phyloP scores from a whole-genome alignment of 179 eudicot genomes.

The Dionaea muscipula region DNA sequence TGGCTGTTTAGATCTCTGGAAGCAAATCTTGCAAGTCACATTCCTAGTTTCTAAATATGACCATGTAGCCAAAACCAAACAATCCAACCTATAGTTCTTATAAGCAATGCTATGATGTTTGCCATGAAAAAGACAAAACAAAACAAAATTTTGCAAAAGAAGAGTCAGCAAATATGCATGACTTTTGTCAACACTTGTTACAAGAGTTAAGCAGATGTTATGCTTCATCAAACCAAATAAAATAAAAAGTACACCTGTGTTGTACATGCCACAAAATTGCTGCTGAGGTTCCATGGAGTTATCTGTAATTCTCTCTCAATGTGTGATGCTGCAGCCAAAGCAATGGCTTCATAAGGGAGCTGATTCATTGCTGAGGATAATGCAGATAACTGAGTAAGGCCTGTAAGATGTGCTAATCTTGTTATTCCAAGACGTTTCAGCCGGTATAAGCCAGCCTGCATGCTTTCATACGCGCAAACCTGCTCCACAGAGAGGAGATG shows the following conservation, averaged over 20 bases:
- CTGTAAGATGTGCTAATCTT: constrained; percentile 56
- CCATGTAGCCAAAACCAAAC: too few relatives aligned
- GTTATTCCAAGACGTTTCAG: constrained; percentile 87
- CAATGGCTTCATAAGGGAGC: constrained; percentile 89
- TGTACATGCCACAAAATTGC: constrained; percentile 90
- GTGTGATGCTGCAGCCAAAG: constrained; percentile 94
- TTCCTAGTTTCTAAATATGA: too few relatives aligned
- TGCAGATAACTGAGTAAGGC: constrained; percentile 46
- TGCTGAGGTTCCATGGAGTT: constrained; percentile 95
- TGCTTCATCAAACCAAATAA: background rate
- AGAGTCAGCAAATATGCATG: background rate
- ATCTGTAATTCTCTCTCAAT: constrained; percentile 93
- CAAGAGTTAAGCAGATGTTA: background rate
- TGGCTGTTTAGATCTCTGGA: too few relatives aligned
- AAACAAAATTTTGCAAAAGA: background rate
- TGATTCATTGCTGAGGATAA: constrained; percentile 94
- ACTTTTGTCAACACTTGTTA: too few relatives aligned
- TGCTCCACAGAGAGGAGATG: constrained; percentile 12
- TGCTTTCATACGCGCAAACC: constrained; percentile 95
- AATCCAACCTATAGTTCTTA: too few relatives aligned
- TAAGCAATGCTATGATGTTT: too few relatives aligned
- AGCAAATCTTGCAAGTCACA: too few relatives aligned
- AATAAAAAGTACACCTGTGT: constrained; percentile 45
- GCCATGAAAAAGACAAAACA: too few relatives aligned
- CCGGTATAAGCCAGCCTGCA: constrained; percentile 84